Evolutionary conservation across 2,329 filamentous ascomycete genomes (phyloP), one percentile per base, ranked within the genome.

Genomic region (Boeremia exigua): DNA sequence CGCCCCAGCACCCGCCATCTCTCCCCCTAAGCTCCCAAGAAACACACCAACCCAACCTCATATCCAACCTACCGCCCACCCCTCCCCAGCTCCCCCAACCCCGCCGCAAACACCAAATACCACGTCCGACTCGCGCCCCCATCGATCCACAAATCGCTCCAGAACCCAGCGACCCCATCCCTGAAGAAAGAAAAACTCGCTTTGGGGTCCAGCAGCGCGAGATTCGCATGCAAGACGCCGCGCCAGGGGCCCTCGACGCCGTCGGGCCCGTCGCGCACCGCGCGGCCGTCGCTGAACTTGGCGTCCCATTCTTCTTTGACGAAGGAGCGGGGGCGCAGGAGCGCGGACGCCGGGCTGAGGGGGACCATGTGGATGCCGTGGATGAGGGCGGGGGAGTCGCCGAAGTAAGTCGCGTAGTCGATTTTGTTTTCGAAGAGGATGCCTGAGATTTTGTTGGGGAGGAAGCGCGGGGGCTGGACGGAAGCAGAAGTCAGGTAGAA

Each of bases 351-450:
- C 2, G 91, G 87, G 46, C 88, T 81, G 40, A 93, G 77, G 1
- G 91, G 91, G 28, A 94, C 81, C 90, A 95, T 94, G 78, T 95
- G 90, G 65, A 94, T 93, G 54, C 90, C 85, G 71, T 87, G 81
- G 58, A 96, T 84, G 65, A 86, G 91, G 75, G 94, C 88, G 11
- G 79, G 61, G 9, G 44, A 39, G 19, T 49, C 74, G 40, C 91
- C 91, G 68, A 97, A 97, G 77, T 92, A 97, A 1, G 94, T 67
- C 3, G 90, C 89, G 75, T 97, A 92, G 73, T 98, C 91, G 49
- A 92, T 84, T 78, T 98, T 98, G 80, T 97, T 97, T 77, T 98
- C 94, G 68, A 97, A 98, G 8, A 96, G 73, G 2, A 87, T 86
- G 14, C 84, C 85, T 1, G 82, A 80, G 6, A 84, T 81, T 76